Conservation (phyloP, 2,329 filamentous ascomycete genomes). For the Colletotrichum sp. region DNA sequence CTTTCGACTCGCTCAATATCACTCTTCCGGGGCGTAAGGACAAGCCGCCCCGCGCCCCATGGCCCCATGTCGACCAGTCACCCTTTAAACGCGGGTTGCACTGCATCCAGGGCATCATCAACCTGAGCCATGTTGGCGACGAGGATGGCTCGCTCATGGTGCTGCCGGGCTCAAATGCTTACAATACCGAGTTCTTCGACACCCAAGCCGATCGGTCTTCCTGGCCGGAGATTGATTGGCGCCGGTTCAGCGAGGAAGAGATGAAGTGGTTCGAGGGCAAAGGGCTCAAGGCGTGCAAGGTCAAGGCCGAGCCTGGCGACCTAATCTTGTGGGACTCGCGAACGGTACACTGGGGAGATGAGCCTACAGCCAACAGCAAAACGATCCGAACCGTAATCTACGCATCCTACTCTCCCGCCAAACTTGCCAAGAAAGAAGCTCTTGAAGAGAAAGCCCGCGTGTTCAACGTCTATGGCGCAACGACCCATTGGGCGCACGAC, state of each 20-base stretch:
- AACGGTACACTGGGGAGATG: constrained; percentile 23
- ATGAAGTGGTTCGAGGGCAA: constrained; percentile 21
- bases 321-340: constrained; percentile 39
- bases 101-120: constrained; percentile 47
- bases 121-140: constrained; percentile 31
- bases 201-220: background rate
- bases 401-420: constrained; percentile 37
- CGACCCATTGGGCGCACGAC: background rate
- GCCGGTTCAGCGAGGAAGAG: constrained; percentile 44
- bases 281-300: constrained; percentile 17
- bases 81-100: constrained; percentile 33
- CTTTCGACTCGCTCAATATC: constrained; percentile 41
- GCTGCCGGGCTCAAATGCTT: background rate
- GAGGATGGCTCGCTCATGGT: background rate
- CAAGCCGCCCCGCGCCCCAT: constrained; percentile 39
- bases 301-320: constrained; percentile 22
- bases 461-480: background rate
- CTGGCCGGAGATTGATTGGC: constrained; percentile 38
- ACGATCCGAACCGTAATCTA: constrained; percentile 38
- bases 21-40: constrained; percentile 35
- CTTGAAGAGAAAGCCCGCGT: background rate
- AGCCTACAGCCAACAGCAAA: constrained; percentile 34
- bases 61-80: constrained; percentile 49
- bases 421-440: constrained; percentile 30
- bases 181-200: background rate